Percentiles rank a stretch among this genome's conserved stretches.
Evolutionary conservation across 129 eudicot genomes (phyloP).

Genomic region (Lonicera japonica): DNA sequence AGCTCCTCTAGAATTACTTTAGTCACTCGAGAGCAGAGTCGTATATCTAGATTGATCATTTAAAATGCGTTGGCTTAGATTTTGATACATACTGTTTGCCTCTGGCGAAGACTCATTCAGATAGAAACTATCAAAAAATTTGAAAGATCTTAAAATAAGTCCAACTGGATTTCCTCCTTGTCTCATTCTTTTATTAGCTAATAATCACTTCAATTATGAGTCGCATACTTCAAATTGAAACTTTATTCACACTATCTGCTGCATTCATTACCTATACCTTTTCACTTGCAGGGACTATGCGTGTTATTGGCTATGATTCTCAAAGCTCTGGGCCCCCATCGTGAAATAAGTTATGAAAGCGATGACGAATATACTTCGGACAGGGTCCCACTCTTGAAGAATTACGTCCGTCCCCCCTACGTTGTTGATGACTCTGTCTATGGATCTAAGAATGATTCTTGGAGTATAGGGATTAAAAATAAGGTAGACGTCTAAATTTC

Average conservation of each 20-base stretch:
- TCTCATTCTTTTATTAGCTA: too few species aligned
- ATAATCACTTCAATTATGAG: not conserved
- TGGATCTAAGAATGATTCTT: constrained; percentile 48
- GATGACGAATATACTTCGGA: constrained; percentile 74
- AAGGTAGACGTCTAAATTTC: constrained; percentile 26
- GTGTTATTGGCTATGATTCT: constrained; percentile 65
- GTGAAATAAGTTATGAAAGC: constrained; percentile 63
- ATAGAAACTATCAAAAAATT: too few species aligned
- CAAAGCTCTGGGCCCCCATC: constrained; percentile 78
- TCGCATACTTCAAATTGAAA: constrained; percentile 1
- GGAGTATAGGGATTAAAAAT: constrained; percentile 31
- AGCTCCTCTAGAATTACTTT: too few species aligned
- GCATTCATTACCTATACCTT: not conserved
- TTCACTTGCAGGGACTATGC: constrained; percentile 51
- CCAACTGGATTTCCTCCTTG: too few species aligned
- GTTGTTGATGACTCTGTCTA: constrained; percentile 51
- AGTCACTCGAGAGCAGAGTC: too few species aligned
- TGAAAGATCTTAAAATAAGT: too few species aligned
- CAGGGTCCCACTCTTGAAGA: constrained; percentile 70
- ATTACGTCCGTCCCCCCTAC: constrained; percentile 59
- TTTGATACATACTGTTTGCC: too few species aligned
- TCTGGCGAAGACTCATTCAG: too few species aligned
- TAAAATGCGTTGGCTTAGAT: too few species aligned
- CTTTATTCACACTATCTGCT: too few species aligned
- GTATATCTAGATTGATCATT: too few species aligned